Evolutionary conservation across 805 yeast genomes (phyloP).

Genomic region (Vanderwaltozyma verrucispora): DNA sequence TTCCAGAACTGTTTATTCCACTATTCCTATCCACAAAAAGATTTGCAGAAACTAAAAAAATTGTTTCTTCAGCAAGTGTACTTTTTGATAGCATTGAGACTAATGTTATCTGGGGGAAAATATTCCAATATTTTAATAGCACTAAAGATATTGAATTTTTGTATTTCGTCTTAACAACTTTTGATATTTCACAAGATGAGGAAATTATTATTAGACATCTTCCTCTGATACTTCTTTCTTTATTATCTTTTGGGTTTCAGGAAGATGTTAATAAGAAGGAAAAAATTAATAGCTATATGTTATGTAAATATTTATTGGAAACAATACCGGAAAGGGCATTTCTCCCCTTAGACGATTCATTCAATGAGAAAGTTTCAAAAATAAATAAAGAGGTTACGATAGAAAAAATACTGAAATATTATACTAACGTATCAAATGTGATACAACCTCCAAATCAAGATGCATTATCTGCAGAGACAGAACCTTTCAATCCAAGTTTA

Average conservation of each 20-base stretch:
- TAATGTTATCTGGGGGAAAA: conserved; percentile 60
- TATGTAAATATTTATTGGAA: conserved; percentile 37
- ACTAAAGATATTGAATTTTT: conserved; percentile 38
- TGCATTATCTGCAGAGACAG: conserved; percentile 11
- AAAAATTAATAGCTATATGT: conserved; percentile 28
- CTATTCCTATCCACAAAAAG: conserved; percentile 41
- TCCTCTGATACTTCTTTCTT: conserved; percentile 53
- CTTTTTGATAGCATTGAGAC: conserved; percentile 87
- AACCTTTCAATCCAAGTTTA: conserved; percentile 36
- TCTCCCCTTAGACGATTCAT: conserved; percentile 40
- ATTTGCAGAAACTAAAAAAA: conserved; percentile 23
- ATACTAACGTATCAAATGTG: conserved; percentile 19
- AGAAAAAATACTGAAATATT: conserved; percentile 28
- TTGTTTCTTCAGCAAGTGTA: conserved; percentile 48
- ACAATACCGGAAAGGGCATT: conserved; percentile 56
- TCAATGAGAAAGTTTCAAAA: conserved; percentile 8
- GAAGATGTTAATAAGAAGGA: conserved; percentile 1
- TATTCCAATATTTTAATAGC: conserved; percentile 30
- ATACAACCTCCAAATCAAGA: conserved; percentile 5
- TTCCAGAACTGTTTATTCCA: conserved; percentile 62
- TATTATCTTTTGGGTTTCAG: conserved; percentile 25
- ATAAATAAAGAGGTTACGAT: conserved; percentile 14
- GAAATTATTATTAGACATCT: conserved; percentile 71
- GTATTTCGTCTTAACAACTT: conserved; percentile 48
- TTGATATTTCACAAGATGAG: conserved; percentile 67